Evolutionary conservation across 495 filamentous ascomycete genomes (phyloP).

Genomic region (Pseudotulostoma volvatum): DNA sequence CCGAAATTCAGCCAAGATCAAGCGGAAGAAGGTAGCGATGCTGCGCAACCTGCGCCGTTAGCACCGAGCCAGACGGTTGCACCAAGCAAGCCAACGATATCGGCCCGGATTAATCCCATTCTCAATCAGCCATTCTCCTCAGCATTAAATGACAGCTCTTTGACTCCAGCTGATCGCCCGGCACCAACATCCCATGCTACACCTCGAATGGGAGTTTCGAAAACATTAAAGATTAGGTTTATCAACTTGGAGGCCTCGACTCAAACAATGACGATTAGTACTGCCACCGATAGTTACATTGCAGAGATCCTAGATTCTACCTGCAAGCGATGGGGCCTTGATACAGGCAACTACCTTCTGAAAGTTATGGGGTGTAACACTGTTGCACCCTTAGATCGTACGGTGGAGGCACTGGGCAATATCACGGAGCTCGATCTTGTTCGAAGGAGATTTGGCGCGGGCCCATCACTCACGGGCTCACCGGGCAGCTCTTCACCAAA

Average conservation of each 20-base stretch:
- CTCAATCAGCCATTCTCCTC: slow-evolving; percentile 34
- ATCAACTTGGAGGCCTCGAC: slow-evolving; percentile 49
- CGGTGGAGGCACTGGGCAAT: slow-evolving; percentile 74
- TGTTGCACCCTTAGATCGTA: slow-evolving; percentile 70
- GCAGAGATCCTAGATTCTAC: slow-evolving; percentile 85
- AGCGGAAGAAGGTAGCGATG: slow-evolving; percentile 21
- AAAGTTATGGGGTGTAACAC: slow-evolving; percentile 75
- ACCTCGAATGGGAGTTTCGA: slow-evolving; percentile 58
- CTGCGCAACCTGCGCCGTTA: slow-evolving; percentile 10
- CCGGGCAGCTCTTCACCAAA: slow-evolving; percentile 72
- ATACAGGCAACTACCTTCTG: slow-evolving; percentile 77
- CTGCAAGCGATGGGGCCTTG: slow-evolving; percentile 75
- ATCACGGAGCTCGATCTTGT: slow-evolving; percentile 74
- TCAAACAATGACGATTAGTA: slow-evolving; percentile 53
- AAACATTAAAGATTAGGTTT: slow-evolving; percentile 73
- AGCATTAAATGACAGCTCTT: slow-evolving; percentile 36
- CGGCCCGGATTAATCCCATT: slow-evolving; percentile 39
- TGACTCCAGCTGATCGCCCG: slow-evolving; percentile 48
- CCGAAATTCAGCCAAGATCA: slow-evolving; percentile 50
- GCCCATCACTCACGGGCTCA: slow-evolving; percentile 57
- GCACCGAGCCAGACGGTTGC: slow-evolving; percentile 20
- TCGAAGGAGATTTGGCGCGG: slow-evolving; percentile 72
- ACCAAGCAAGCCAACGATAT: slow-evolving; percentile 15
- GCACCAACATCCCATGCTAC: slow-evolving; percentile 40
- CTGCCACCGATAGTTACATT: slow-evolving; percentile 85